Base-by-base conservation (phyloP, 768 basidiomycete species). In the Boletus bicolor region DNA sequence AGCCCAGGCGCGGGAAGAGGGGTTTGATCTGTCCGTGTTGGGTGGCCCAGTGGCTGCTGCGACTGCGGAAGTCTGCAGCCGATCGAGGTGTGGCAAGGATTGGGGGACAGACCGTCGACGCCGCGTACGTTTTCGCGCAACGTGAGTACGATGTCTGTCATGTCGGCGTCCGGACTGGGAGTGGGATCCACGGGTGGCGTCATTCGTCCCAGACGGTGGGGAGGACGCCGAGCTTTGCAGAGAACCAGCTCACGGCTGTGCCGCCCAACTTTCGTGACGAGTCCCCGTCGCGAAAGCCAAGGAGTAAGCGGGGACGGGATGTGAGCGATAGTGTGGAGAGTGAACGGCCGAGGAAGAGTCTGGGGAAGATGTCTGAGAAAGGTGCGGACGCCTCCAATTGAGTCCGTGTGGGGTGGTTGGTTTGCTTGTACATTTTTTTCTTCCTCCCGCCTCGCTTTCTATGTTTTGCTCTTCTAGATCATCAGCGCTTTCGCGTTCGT, bases 221-320 rank as follows among this genome's bases (percentile, higher is more conserved):
- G 2, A 62, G 46, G 69, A 75, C 61, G 51, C 65, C 63, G 50
- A 72, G 55, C 59, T 72, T 62, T 48, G 68, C 58, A 2, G 58
- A 77, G 49, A 83, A 82, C 55, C 66, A 65, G 47, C 83, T 83
- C 34, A 82, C 75, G 34, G 76, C 78, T 0, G 79, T 83, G 7
- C 64, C 76, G 1, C 65, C 69, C 14, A 60, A 66, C 30, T 80
- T 66, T 43, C 55, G 71, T n/a, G 60, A 59, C 0, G 61, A 60
- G 53, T 71, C 69, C 14, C 69, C 69, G 19, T 47, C 71, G n/a
- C 62, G 71, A 3, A 71, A 56, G 56, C 60, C 71, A n/a, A 64
- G 32, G 56, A 64, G 57, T 17, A 71, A 71, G 54, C 60, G 69
- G 5, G 58, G 52, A 5, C 56, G 70, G 36, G 65, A 67, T 1